Base-by-base conservation (phyloP, 2,329 filamentous ascomycete genomes). In the Pseudocercospora crystallina region DNA sequence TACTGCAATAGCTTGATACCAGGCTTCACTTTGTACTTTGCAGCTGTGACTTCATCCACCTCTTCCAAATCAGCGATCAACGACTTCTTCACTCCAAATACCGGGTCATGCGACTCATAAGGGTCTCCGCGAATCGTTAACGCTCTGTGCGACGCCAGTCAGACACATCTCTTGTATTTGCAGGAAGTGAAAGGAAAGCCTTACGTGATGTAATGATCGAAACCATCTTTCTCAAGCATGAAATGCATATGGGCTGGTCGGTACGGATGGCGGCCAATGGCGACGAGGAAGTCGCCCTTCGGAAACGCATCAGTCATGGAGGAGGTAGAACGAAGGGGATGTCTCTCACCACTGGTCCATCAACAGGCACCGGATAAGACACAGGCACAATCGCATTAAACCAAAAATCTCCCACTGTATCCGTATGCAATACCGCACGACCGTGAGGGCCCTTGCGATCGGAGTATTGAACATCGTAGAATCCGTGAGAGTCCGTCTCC, bases 321-420 rank as follows among this genome's bases (percentile, higher is more conserved):
- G n/a, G n/a, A n/a, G n/a, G n/a, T n/a, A n/a, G n/a, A n/a, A n/a
- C n/a, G n/a, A n/a, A n/a, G n/a, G n/a, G n/a, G 35, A 7, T 5
- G 7, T n/a, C n/a, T 7, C 5, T 7, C 43, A 55, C 44, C 43
- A 95, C 89, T 0, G 90, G 89, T 7, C 87, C 88, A 69, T 95
- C 89, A 61, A 89, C 79, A 1, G 89, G 88, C 62, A 95, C 92
- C 0, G 87, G 85, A 70, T 95, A 95, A 45, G 85, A 83, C 48
- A 95, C 89, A 0, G 90, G 90, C 53, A 85, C 84, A 65, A 95
- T 89, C 0, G 85, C 88, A 62, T 83, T 84, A 74, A 95, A 95
- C 84, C 86, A 94, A 68, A 95, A 92, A 2, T 77, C 65, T 0
- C 91, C 91, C 33, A 89, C 74, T 0, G 78, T 74, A 60, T 91